Base-by-base conservation (phyloP, 169 alveolate species). In the Plasmodium sp. region DNA sequence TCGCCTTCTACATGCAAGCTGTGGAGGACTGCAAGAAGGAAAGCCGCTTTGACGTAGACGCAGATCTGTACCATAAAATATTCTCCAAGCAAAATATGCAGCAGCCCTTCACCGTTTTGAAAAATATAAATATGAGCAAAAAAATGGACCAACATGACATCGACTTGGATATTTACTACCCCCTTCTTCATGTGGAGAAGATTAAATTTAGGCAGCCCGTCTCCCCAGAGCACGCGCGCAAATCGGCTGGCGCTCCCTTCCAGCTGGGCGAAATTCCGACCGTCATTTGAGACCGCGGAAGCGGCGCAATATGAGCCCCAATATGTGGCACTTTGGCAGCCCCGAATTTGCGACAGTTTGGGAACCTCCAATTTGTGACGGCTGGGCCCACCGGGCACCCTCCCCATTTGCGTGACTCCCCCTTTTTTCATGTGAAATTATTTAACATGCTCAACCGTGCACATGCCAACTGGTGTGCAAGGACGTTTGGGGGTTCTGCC, bases 21-120 rank as follows among this genome's bases (percentile, higher is more conserved):
- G 51, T 90, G 39, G 94, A 90, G 51, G 94, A 90, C 33, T 90
- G 94, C 54, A 90, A 81, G 83, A 80, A 80, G 6, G 94, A 81
- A 9, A 88, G 82, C 43, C 41, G 94, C n/a, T 90, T 90, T 80
- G 94, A 90, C 54, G 90, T 80, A 22, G 72, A 80, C 39, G 43
- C 18, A 31, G 83, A 79, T n/a, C 39, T 90, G 72, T 90, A 80
- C 82, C 43, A 90, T 90, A 90, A 90, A 90, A 58, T 90, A 5
- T 41, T 90, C 51, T 0, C 84, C 71, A 80, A 80, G 82, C 81
- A 90, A 62, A 22, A 18, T 12, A 22, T 34, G 36, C 22, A 80
- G 9, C 83, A 80, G 12, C n/a, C 77, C 14, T 74, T 90, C 72
- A 62, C 82, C n/a, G 94, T 90, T 90, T 56, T 90, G 72, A 90